These are phyloP conservation scores for Dothideomycetidae sp. DNA, from an alignment of 2,329 filamentous ascomycete species.

Conservation along the genomic window DNA sequence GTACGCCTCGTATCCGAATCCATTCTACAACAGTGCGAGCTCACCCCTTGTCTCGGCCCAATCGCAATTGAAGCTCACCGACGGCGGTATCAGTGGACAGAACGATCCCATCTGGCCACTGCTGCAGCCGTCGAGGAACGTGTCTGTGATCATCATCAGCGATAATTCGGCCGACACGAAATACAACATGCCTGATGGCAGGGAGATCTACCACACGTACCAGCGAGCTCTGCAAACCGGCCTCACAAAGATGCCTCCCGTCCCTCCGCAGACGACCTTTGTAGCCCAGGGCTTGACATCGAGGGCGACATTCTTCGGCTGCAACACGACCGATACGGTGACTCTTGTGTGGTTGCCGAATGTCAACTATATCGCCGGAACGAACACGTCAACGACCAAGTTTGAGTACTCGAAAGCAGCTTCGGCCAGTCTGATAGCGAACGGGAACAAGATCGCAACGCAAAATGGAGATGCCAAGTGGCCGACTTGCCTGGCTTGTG, in stretches of 20 bases:
- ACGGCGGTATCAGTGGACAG: constrained; percentile 37
- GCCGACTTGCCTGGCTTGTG: constrained; percentile 31
- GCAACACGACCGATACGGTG: constrained; percentile 26
- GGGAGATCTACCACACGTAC: constrained; percentile 44
- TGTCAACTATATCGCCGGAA: constrained; percentile 23
- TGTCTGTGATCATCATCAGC: constrained; percentile 51
- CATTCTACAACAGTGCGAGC: constrained; percentile 37
- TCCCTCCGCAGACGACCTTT: constrained; percentile 44
- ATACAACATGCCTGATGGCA: constrained; percentile 46
- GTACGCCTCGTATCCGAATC: constrained; percentile 47
- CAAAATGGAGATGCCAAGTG: constrained; percentile 25
- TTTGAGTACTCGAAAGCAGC: constrained; percentile 25
- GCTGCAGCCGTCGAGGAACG: constrained; percentile 34
- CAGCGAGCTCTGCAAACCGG: constrained; percentile 37
- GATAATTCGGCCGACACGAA: constrained; percentile 50
- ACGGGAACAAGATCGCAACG: constrained; percentile 26
- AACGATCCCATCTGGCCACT: constrained; percentile 41
- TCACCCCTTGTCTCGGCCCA: constrained; percentile 29
- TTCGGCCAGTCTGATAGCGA: constrained; percentile 27
- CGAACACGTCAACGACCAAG: constrained; percentile 22
- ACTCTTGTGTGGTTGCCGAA: constrained; percentile 33
- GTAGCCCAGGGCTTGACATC: constrained; percentile 44
- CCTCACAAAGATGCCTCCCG: constrained; percentile 43
- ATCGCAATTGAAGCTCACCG: constrained; percentile 32
- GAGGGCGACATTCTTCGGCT: constrained; percentile 50